Conservation (phyloP, 306 rosid genomes). For the Heteromeles arbutifolia region DNA sequence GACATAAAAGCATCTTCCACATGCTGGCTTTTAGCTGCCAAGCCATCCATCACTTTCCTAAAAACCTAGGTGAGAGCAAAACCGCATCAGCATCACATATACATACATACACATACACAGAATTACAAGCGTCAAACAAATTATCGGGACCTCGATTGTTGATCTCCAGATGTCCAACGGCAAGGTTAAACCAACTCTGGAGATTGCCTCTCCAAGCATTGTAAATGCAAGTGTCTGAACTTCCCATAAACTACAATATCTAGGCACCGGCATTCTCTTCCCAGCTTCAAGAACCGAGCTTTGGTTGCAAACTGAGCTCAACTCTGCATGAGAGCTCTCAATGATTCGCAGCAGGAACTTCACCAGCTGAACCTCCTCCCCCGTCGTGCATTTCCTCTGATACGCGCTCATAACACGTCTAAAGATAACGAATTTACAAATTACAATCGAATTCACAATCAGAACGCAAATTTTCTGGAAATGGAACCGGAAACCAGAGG, state of each 20-base stretch:
- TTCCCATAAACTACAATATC: constrained; percentile 49
- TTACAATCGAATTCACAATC: not conserved
- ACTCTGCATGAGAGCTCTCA: constrained; percentile 36
- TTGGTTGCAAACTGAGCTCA: constrained; percentile 31
- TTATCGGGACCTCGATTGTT: constrained; percentile 53
- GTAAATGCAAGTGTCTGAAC: constrained; percentile 56
- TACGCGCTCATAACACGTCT: constrained; percentile 45
- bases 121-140: not conserved
- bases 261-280: constrained; percentile 34
- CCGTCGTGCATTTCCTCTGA: constrained; percentile 38
- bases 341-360: constrained; percentile 67
- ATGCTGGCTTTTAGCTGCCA: constrained; percentile 50
- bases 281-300: constrained; percentile 22
- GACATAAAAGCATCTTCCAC: constrained; percentile 58
- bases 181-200: constrained; percentile 54
- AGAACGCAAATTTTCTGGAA: not conserved
- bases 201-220: constrained; percentile 64
- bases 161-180: constrained; percentile 67
- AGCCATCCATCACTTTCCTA: constrained; percentile 76
- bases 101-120: not conserved
- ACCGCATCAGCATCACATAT: constrained; percentile 13
- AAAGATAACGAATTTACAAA: not conserved
- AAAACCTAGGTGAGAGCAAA: constrained; percentile 43
- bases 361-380: constrained; percentile 54
- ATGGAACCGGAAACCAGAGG: not conserved